Evolutionary conservation across 192 early-diverging fungal species (phyloP).

Genomic region (Backusella westeae): DNA sequence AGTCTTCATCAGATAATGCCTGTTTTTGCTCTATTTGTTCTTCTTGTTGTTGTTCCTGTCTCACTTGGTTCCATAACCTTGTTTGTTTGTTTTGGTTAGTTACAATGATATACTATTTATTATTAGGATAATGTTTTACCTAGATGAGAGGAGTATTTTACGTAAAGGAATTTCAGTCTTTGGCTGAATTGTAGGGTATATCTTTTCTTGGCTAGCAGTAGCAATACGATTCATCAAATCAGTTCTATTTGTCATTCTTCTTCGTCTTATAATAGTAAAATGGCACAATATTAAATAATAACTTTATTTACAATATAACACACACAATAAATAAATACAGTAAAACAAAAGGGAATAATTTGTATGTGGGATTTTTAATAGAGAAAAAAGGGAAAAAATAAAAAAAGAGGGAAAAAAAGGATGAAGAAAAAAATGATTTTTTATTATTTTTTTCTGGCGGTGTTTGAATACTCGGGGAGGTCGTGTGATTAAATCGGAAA

Average conservation of each 20-base stretch:
- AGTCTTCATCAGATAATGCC: constrained; percentile 7
- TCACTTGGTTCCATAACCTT: background rate
- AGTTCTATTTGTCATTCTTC: background rate
- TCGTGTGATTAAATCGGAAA: constrained; percentile 3
- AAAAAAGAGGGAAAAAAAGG: background rate
- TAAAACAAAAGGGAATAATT: background rate
- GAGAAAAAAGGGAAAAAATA: background rate
- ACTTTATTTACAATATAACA: background rate
- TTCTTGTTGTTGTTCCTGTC: background rate
- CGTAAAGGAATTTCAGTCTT: constrained; percentile 16
- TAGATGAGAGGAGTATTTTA: constrained; percentile 11
- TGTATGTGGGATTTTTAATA: background rate
- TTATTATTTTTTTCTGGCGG: background rate
- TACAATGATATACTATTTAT: background rate
- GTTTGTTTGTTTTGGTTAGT: background rate
- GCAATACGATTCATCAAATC: constrained; percentile 22
- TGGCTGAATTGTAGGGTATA: constrained; percentile 7
- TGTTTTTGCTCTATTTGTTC: background rate
- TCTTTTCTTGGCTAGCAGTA: constrained; percentile 19
- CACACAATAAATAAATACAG: constrained; percentile 1
- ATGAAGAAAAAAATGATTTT: background rate
- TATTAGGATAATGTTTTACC: constrained; percentile 3
- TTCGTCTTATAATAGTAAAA: background rate
- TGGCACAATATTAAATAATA: background rate
- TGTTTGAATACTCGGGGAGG: background rate